Evolutionary conservation across 495 filamentous ascomycete genomes (phyloP).

Genomic region (Neurospora tetrasperma): DNA sequence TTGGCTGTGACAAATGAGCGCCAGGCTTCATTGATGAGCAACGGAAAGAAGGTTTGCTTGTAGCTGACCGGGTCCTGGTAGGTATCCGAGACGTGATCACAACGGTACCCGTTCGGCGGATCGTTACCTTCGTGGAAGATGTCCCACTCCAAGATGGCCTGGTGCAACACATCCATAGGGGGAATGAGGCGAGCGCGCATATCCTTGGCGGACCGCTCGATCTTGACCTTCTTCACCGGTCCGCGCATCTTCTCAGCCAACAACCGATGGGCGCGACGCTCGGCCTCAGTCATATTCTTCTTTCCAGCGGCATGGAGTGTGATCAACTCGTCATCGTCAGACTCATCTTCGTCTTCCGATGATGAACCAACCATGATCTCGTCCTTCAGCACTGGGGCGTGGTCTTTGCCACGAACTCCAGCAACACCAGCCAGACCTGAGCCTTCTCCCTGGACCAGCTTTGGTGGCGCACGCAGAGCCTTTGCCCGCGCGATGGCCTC

Average conservation of each 20-base stretch:
- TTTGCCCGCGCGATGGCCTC: conserved; percentile 56
- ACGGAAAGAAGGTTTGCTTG: conserved; percentile 78
- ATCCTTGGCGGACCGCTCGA: conserved; percentile 71
- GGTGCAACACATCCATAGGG: conserved; percentile 76
- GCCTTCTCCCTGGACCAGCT: conserved; percentile 58
- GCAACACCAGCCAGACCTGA: conserved; percentile 62
- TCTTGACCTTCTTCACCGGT: conserved; percentile 71
- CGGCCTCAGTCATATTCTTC: conserved; percentile 39
- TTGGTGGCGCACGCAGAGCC: conserved; percentile 44
- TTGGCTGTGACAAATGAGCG: conserved; percentile 81
- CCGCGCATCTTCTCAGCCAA: conserved; percentile 37
- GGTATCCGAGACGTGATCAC: conserved; percentile 60
- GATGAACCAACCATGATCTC: conserved; percentile 89
- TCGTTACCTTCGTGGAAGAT: conserved; percentile 80
- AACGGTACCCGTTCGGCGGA: conserved; percentile 65
- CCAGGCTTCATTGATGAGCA: conserved; percentile 92
- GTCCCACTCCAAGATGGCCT: conserved; percentile 82
- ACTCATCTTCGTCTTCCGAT: conserved; percentile 60
- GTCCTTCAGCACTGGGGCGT: conserved; percentile 44
- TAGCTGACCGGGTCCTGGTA: conserved; percentile 71
- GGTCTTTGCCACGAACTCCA: conserved; percentile 73
- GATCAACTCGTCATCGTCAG: conserved; percentile 38
- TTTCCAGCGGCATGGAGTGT: conserved; percentile 34
- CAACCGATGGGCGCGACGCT: conserved; percentile 40
- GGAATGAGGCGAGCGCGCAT: conserved; percentile 88